Base-by-base conservation (phyloP, 805 yeast genomes). In the Kockiozyma suomiensis region DNA sequence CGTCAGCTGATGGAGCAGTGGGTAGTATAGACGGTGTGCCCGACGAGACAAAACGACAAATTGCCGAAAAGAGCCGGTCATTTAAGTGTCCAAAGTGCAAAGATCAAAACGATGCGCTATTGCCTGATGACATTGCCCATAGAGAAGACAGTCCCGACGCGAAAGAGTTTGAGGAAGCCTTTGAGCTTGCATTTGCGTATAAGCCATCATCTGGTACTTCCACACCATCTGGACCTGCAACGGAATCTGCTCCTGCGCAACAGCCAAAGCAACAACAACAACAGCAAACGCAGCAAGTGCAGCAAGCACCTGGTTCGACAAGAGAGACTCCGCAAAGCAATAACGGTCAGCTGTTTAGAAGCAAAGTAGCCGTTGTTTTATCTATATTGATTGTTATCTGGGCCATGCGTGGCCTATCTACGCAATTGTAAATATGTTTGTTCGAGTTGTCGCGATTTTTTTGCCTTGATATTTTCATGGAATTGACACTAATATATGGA, bases 1-100 rank as follows among this genome's bases (percentile, higher is more conserved):
- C 66, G 4, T 48, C 60, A 17, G 61, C 65, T 2, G 61, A 54
- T 15, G 66, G 66, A 12, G 66, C 66, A 7, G 58, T 61, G 8
- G 66, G 66, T 4, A 58, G 66, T 13, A 38, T 62, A 35, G 65
- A 60, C 25, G 59, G 59, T 23, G 66, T 62, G 1, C 58, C 64
- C 2, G 64, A 62, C 4, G 65, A 54, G 2, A 58, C 53, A 13
- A 49, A 45, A 48, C 52, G 51, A 12, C 43, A 56, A 15, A 60
- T 62, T 21, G 66, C 66, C 13, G 45, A 42, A 19, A 51, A 32
- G 28, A 62, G 66, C 17, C 32, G 54, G 17, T 26, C 41, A 17
- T 59, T 52, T 33, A 41, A 17, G 54, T 46, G 43, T 32, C 26
- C 49, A 2, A 60, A 60, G 21, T 51, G 63, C 50, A 33, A 32